Evolutionary conservation across 108 stramenopile genomes (phyloP), one percentile per base, ranked within the genome.

Genomic region (Fragilariopsis cylindrus): DNA sequence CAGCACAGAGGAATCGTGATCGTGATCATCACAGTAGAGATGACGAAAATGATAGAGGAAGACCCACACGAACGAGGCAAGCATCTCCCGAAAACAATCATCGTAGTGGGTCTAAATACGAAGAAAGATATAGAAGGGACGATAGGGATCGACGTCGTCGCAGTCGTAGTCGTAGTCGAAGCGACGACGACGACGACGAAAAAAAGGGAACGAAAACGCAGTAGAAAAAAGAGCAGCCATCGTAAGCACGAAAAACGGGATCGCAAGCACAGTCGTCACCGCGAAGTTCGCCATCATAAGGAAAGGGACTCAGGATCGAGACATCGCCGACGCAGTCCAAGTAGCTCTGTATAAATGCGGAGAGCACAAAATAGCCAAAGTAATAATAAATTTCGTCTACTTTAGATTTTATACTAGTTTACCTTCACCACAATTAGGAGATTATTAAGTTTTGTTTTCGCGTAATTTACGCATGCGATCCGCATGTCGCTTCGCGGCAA

Each of bases 401-500:
- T 39, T 16, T 2, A 2, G 12, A 53, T n/a, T 12, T 53, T 15
- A n/a, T 53, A 53, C 52, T n/a, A 50, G 4, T 47, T 44, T 68
- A 47, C 49, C 57, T 48, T 43, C 57, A 46, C 58, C 43, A 57
- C 1, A 18, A 45, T 9, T 40, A 52, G 52, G 48, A 69, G 52
- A 49, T 7, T 47, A 8, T 53, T 42, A 60, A n/a, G 41, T 43
- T 42, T 78, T 83, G 46, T 60, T 57, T 62, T 84, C 83, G 3
- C 80, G 73, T 42, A 82, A 71, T 64, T 69, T 82, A 39, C 81
- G 79, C 92, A 96, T 92, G 50, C 95, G 83, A 21, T 87, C 88
- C 81, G 83, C 89, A 79, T 93, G 92, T 62, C 83, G 85, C 57
- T 89, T 82, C 15, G 92, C 69, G 6, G 95, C 90, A 54, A 84